Base-by-base conservation (phyloP, 2,329 filamentous ascomycete genomes). In the Exophiala sideris region DNA sequence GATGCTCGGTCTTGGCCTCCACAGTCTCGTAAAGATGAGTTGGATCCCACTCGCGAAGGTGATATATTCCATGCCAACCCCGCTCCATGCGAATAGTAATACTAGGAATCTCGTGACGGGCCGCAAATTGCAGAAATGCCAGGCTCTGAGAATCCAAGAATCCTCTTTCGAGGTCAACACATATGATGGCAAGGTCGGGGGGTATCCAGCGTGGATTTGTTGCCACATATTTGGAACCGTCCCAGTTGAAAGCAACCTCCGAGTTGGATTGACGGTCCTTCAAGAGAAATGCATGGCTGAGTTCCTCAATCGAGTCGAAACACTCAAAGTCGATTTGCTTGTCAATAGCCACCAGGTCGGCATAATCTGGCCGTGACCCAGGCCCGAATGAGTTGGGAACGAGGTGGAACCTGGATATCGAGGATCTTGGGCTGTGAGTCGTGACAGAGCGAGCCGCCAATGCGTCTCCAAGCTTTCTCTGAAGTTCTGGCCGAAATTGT, bases 301-400 rank as follows among this genome's bases (percentile, higher is more conserved):
- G 18, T 33, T 42, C 40, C 24, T 49, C 34, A 24, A 51, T 45
- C 29, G 36, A 21, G 38, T 69, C 59, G 53, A 74, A 77, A 54
- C 76, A 74, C 44, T 78, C 74, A 35, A 78, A 74, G 47, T 75
- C 69, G 11, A 78, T 68, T 57, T 77, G 74, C 12, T 75, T 57
- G 47, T 59, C 57, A 47, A 62, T 58, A 10, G 73, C 74, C 21
- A 78, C 71, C 21, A 78, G 71, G 46, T 78, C 74, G 11, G 76
- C 75, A 63, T 74, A 74, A 38, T 75, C 76, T 5, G 75, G 71
- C 33, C 72, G 65, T 24, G 71, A 67, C 18, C 71, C 74, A 34
- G 70, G 68, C 42, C 74, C 75, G 61, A 74, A 76, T 0, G 74
- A 74, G 8, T 75, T 73, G 9, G 75, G 75, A 34, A 78, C 71